These are phyloP conservation scores for Rossbeevera mucosa DNA, from an alignment of 768 basidiomycete species.

Conservation along the genomic window DNA sequence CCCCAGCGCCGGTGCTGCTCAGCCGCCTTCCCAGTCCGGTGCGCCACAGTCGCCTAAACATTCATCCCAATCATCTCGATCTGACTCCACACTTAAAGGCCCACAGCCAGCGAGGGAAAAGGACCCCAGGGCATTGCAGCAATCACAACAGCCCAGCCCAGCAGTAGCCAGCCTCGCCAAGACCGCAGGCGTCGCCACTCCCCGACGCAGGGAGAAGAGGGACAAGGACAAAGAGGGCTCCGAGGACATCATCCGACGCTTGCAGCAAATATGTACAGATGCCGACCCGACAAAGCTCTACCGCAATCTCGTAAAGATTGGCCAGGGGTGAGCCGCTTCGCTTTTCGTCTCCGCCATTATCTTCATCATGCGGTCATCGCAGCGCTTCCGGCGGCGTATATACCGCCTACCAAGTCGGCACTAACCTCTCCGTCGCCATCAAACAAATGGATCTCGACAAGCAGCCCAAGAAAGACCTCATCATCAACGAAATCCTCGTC, in stretches of 20 bases:
- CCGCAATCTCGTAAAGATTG: constrained; percentile 91
- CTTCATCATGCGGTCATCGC: constrained; percentile 10
- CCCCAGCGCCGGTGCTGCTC: constrained; percentile 34
- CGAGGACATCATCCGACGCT: constrained; percentile 84
- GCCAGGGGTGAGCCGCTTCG: constrained; percentile 73
- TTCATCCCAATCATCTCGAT: constrained; percentile 55
- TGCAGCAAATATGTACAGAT: constrained; percentile 94
- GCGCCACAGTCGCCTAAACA: constrained; percentile 39
- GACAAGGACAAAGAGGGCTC: constrained; percentile 72
- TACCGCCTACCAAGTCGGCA: constrained; percentile 96
- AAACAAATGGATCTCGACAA: constrained; percentile 99
- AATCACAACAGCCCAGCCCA: constrained; percentile 50
- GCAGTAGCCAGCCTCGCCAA: constrained; percentile 66
- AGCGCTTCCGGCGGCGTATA: constrained; percentile 98
- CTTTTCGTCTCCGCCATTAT: not conserved
- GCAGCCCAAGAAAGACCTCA: constrained; percentile 98
- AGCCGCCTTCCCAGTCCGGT: constrained; percentile 28
- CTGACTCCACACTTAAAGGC: constrained; percentile 52
- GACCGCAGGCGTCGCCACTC: constrained; percentile 69
- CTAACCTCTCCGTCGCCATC: constrained; percentile 92
- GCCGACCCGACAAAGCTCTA: constrained; percentile 95
- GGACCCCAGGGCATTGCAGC: constrained; percentile 34
- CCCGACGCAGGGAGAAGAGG: constrained; percentile 83
- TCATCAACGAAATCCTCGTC: constrained; percentile 99
- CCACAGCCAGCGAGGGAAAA: constrained; percentile 31